Base-by-base conservation (phyloP, 2,329 filamentous ascomycete genomes). In the Colletotrichum destructivum region DNA sequence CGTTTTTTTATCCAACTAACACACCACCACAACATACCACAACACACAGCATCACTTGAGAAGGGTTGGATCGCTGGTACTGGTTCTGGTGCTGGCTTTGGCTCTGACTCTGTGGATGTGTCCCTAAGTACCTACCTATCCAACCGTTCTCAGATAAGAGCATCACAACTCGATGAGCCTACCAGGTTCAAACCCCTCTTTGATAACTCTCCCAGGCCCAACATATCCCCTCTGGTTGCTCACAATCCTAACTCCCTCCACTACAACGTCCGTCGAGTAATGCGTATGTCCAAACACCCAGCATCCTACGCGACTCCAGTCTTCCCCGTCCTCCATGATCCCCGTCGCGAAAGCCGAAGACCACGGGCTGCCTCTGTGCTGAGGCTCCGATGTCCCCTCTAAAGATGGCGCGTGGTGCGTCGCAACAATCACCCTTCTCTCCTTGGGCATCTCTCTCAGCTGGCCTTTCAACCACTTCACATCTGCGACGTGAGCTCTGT, bases 321-420 rank as follows among this genome's bases (percentile, higher is more conserved):
- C 82, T 42, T 81, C 82, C 40, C 70, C 75, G 23, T 77, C 69
- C 44, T 70, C 66, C 5, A 83, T 23, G 8, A 84, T 72, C 66
- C 90, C 86, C 0, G 88, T 90, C 5, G 84, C 86, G 76, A 90
- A 91, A 0, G 85, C 88, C 9, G 82, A 82, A 2, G 79, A 82
- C 82, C 84, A 86, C 0, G 84, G 83, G 26, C 82, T 87, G 18
- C 81, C 77, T 3, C 80, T 75, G 61, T 91, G 80, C 72, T 85
- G 82, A 0, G 88, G 88, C 2, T 81, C 81, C 0, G 88, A 86
- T 2, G 87, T 86, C 8, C 82, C 83, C 55, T 82, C 73, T 0
- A 87, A 74, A n/a, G 81, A 85, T 1, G 89, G 89, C 2, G 88
- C 88, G 75, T 91, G 89, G 64, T 91, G 88, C 0, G 88, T 91